These are phyloP conservation scores for Suhomyces vadensis DNA, from an alignment of 805 yeast genomes.

Conservation along the genomic window DNA sequence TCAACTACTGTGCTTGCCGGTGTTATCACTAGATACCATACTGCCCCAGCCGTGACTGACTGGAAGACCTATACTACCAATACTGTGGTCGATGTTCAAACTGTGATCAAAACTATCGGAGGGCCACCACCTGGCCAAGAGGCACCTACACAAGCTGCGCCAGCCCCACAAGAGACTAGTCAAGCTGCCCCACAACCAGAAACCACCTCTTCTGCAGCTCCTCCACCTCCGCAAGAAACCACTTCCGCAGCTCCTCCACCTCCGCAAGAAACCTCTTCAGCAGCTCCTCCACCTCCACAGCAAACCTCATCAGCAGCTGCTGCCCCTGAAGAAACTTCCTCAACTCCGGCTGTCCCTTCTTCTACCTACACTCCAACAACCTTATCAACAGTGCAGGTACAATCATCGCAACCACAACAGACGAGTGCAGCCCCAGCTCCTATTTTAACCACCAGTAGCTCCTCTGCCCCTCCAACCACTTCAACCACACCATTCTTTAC, in stretches of 20 bases:
- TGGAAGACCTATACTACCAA: slow-evolving; percentile 23
- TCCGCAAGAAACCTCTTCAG: slow-evolving; percentile 2
- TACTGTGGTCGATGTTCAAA: slow-evolving; percentile 11
- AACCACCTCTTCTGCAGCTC: background rate
- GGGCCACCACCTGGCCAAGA: slow-evolving; percentile 22
- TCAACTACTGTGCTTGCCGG: slow-evolving; percentile 5
- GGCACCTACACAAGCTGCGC: slow-evolving; percentile 5
- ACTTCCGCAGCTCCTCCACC: slow-evolving; percentile 15
- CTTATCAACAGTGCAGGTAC: slow-evolving; percentile 8
- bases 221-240: slow-evolving; percentile 4
- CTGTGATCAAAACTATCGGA: slow-evolving; percentile 17
- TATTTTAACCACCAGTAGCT: slow-evolving; percentile 3
- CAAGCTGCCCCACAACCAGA: background rate
- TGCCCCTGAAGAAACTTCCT: background rate
- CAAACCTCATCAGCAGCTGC: slow-evolving; percentile 4
- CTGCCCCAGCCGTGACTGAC: slow-evolving; percentile 30
- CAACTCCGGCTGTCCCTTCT: slow-evolving; percentile 5
- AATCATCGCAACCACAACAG: slow-evolving; percentile 11
- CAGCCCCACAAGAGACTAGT: background rate
- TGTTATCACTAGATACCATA: slow-evolving; percentile 18
- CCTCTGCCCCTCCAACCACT: slow-evolving; percentile 10
- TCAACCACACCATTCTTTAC: slow-evolving; percentile 9
- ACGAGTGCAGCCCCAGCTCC: slow-evolving; percentile 17
- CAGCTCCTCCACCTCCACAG: slow-evolving; percentile 3
- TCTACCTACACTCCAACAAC: slow-evolving; percentile 13